Evolutionary conservation across 1,284 basidiomycete species (phyloP), one percentile per base, ranked within the genome.

Genomic region (Boletus mariae): DNA sequence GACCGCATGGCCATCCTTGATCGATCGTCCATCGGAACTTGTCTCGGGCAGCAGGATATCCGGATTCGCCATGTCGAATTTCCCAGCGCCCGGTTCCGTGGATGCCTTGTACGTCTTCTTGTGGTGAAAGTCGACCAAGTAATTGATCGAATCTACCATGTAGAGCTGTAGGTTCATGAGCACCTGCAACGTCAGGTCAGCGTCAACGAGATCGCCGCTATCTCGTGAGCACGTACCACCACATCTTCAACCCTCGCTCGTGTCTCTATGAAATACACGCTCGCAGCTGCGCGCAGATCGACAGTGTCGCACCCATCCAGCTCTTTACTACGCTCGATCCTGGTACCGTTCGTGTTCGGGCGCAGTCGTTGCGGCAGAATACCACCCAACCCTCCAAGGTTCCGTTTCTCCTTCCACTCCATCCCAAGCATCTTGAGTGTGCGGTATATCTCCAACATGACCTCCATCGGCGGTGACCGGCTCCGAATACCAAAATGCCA

Each of bases 401-500:
- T 81, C 60, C 77, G 78, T 75, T 90, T 91, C 75, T 89, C 85
- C 69, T 89, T 88, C 95, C 96, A 99, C 71, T 99, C 94, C 93
- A 99, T 98, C 17, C 91, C 92, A n/a, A 99, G 77, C 52, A 85
- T 78, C 72, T 91, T 90, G 53, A 99, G 74, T 50, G 95, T 97
- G 57, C 92, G 80, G 74, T 99, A 99, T 53, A 99, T 97, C 78
- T 98, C 96, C 25, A 98, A 76, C 95, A 99, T 98, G 43, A 99
- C 96, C 71, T 98, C 96, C 93, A 98, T 97, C 20, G 96, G 96
- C 43, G 94, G 94, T 55, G 90, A 94, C 53, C 94, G 82, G 60
- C 92, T 94, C 35, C 96, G 83, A 43, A 99, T 99, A 5, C 97
- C 96, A 67, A 98, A 99, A 71, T 99, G 97, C 97, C 97, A 99